Conservation (phyloP, 2,329 filamentous ascomycete species). For the Anisogramma anomala region DNA sequence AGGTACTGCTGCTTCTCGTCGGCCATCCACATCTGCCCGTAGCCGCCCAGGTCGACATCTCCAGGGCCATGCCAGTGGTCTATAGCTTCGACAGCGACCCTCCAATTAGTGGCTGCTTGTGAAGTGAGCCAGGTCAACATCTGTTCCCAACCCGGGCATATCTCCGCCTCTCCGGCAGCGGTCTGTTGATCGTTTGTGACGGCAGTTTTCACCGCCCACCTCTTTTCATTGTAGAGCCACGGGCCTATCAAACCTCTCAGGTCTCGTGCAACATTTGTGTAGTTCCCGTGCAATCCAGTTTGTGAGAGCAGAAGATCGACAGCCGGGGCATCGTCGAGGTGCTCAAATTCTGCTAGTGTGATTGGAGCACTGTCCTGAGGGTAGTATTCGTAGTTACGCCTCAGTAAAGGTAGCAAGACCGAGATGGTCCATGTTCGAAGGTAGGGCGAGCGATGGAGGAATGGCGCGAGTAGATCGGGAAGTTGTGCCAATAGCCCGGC, state of each 20-base stretch:
- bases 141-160: slow-evolving; percentile 55
- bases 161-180: slow-evolving; percentile 18
- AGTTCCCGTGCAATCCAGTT: slow-evolving; percentile 32
- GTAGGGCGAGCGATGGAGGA: slow-evolving; percentile 48
- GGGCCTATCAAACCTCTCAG: slow-evolving; percentile 57
- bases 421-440: slow-evolving; percentile 60
- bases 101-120: slow-evolving; percentile 49
- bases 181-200: slow-evolving; percentile 18
- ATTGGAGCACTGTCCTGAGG: slow-evolving; percentile 35
- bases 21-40: slow-evolving; percentile 43
- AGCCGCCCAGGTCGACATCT: slow-evolving; percentile 57
- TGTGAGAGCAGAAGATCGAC: slow-evolving; percentile 50
- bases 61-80: slow-evolving; percentile 63
- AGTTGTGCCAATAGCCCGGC: slow-evolving; percentile 61
- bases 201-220: slow-evolving; percentile 35
- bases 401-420: slow-evolving; percentile 54
- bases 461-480: slow-evolving; percentile 56
- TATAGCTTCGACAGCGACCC: slow-evolving; percentile 49
- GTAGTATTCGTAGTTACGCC: slow-evolving; percentile 61
- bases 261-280: slow-evolving; percentile 45
- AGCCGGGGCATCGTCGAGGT: slow-evolving; percentile 45
- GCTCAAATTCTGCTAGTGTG: slow-evolving; percentile 53
- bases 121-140: slow-evolving; percentile 55
- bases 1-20: slow-evolving; percentile 50
- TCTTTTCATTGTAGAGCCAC: slow-evolving; percentile 57